These are phyloP conservation scores for Clarireedia homoeocarpa DNA, from an alignment of 2,329 filamentous ascomycete genomes.

Conservation along the genomic window DNA sequence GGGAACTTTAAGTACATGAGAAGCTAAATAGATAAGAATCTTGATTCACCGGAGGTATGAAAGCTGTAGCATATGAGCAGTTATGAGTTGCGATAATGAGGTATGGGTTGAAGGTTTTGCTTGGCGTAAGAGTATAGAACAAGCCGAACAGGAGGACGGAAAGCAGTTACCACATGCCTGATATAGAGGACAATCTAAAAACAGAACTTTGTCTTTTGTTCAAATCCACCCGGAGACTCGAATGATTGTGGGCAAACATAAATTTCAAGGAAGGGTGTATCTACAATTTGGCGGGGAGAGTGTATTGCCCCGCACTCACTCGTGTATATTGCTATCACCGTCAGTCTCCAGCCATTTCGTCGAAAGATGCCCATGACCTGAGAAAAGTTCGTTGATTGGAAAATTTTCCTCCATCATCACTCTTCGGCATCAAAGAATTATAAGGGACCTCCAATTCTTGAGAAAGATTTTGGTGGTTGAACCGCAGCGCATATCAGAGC, in stretches of 20 bases:
- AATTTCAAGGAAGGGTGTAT: neutral
- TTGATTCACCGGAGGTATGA: no score
- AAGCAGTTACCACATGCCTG: no score
- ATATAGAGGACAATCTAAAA: no score
- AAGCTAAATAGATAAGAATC: neutral
- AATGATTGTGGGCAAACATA: neutral
- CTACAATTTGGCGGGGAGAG: constrained; percentile 3
- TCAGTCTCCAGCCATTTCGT: neutral
- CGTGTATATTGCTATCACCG: neutral
- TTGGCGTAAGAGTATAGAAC: no score
- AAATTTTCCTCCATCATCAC: no score
- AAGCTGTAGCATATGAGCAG: no score
- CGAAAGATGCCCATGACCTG: neutral
- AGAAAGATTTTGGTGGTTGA: neutral
- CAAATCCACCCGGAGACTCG: neutral
- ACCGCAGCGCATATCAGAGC: neutral
- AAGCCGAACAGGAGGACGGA: no score
- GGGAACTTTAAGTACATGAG: constrained; percentile 66
- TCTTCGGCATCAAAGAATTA: neutral
- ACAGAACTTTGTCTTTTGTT: neutral
- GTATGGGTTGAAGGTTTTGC: no score
- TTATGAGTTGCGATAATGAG: no score
- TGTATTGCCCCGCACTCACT: neutral
- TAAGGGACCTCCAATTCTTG: neutral
- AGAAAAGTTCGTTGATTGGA: neutral